phyloP scores from a whole-genome alignment of 148 eudicot species.

The Gaultheria prostrata region DNA sequence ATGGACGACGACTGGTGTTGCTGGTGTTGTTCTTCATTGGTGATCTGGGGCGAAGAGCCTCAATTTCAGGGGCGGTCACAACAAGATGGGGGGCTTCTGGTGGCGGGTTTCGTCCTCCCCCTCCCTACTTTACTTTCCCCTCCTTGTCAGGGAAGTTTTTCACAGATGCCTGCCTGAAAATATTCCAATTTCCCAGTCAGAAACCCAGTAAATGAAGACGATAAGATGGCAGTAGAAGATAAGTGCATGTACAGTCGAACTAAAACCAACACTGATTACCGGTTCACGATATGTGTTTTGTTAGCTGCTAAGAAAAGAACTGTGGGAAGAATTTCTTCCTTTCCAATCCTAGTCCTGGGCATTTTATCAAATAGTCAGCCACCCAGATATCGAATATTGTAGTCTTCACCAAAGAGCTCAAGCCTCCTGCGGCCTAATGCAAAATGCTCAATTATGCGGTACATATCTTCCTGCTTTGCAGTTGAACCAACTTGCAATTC shows the following conservation, averaged over 20 bases:
- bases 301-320: not conserved
- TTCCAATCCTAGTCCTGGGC: not conserved
- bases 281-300: not conserved
- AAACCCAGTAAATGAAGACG: not conserved
- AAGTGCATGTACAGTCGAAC: not conserved
- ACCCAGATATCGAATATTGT: slow-evolving; percentile 78
- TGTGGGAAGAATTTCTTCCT: not conserved
- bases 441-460: slow-evolving; percentile 93
- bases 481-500: slow-evolving; percentile 45
- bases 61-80: slow-evolving; percentile 84
- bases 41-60: slow-evolving; percentile 86
- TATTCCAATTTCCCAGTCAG: not conserved
- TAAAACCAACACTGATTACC: not conserved
- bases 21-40: slow-evolving; percentile 92
- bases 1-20: slow-evolving; percentile 71
- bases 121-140: slow-evolving; percentile 94
- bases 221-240: not conserved
- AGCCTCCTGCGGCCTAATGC: slow-evolving; percentile 89
- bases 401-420: slow-evolving; percentile 94
- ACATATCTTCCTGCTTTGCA: slow-evolving; percentile 94
- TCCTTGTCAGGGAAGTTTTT: slow-evolving; percentile 79
- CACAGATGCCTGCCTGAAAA: slow-evolving; percentile 74
- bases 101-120: slow-evolving; percentile 94
- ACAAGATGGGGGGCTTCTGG: slow-evolving; percentile 96
- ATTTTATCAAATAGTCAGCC: slow-evolving; percentile 61